Conservation (phyloP, 345 rosid genomes). For the Diplotaxis tenuifolia region DNA sequence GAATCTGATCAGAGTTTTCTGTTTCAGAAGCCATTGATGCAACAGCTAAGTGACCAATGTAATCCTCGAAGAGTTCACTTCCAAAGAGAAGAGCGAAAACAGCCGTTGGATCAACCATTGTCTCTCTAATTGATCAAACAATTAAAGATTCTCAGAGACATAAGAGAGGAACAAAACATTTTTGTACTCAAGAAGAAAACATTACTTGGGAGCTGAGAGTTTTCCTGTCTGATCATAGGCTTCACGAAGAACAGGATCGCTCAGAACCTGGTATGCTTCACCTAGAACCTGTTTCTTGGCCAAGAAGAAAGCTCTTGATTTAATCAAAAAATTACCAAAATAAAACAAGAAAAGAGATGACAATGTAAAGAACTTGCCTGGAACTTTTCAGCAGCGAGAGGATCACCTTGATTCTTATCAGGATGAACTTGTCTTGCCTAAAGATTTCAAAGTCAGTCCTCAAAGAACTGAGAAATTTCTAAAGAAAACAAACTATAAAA, state of each 20-base stretch:
- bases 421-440: constrained; percentile 99
- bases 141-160: not conserved
- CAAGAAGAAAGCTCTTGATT: not conserved
- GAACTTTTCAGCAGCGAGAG: constrained; percentile 85
- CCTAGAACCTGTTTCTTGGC: constrained; percentile 59
- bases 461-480: constrained; percentile 15
- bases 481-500: not conserved
- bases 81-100: constrained; percentile 93
- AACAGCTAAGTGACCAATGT: constrained; percentile 84
- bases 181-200: not conserved
- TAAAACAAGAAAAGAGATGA: not conserved
- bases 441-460: not conserved
- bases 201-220: constrained; percentile 34
- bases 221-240: constrained; percentile 89
- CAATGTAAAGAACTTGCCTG: constrained; percentile 48
- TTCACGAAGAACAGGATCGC: constrained; percentile 85
- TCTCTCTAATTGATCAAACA: constrained; percentile 47
- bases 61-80: constrained; percentile 87
- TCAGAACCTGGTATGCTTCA: constrained; percentile 94
- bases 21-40: constrained; percentile 77
- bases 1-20: constrained; percentile 37
- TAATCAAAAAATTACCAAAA: not conserved
- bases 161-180: not conserved
- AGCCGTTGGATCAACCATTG: constrained; percentile 83
- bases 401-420: constrained; percentile 92